Conservation (phyloP, 2,329 filamentous ascomycete genomes). For the Claviceps sp. region DNA sequence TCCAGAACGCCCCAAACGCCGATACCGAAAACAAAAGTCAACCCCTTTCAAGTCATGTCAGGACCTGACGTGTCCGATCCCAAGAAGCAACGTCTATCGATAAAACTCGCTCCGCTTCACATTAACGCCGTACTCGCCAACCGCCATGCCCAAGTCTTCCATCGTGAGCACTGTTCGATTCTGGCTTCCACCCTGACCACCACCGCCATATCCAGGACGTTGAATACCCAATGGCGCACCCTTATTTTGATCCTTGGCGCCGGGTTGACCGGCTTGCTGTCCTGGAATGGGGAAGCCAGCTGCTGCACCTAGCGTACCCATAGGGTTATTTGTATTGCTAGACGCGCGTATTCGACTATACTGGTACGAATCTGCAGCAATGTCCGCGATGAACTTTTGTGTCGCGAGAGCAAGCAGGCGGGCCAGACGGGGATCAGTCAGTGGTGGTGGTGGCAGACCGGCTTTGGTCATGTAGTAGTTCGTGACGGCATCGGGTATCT, state of each 20-base stretch:
- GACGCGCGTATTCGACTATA: slow-evolving; percentile 93
- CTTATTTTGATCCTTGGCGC: slow-evolving; percentile 43
- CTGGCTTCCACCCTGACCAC: slow-evolving; percentile 76
- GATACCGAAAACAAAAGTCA: neutral
- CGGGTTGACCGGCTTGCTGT: slow-evolving; percentile 43
- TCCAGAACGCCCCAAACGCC: neutral
- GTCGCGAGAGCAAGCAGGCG: slow-evolving; percentile 93
- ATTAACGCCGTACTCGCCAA: slow-evolving; percentile 94
- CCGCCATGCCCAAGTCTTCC: slow-evolving; percentile 97
- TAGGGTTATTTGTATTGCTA: slow-evolving; percentile 74
- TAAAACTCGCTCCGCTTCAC: slow-evolving; percentile 98
- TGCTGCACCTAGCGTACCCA: slow-evolving; percentile 70
- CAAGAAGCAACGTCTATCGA: slow-evolving; percentile 32
- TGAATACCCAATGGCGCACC: slow-evolving; percentile 57
- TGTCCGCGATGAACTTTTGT: slow-evolving; percentile 96
- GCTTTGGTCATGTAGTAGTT: slow-evolving; percentile 96
- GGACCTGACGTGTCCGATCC: neutral
- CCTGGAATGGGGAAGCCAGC: slow-evolving; percentile 55
- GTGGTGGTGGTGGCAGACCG: slow-evolving; percentile 81
- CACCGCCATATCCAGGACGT: slow-evolving; percentile 70
- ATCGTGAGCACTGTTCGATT: slow-evolving; percentile 92
- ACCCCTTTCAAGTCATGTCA: neutral
- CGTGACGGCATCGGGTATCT: slow-evolving; percentile 96
- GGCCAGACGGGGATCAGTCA: slow-evolving; percentile 79
- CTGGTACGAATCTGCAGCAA: slow-evolving; percentile 94